phyloP scores from a whole-genome alignment of 352 stramenopile species.

The Phytophthora multivora region DNA sequence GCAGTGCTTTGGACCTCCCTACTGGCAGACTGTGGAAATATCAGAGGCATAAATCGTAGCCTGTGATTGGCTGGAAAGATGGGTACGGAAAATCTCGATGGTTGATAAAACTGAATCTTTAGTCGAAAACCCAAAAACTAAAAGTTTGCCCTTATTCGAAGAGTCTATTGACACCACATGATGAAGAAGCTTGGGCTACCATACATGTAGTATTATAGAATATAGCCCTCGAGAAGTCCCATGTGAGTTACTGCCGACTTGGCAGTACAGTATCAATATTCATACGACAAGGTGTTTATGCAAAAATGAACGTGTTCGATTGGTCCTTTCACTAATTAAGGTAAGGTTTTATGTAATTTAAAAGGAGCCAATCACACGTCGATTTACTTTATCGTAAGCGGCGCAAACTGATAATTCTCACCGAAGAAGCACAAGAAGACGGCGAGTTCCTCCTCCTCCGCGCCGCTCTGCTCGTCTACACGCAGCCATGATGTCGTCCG shows the following conservation, averaged over 20 bases:
- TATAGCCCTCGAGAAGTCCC: too few species aligned
- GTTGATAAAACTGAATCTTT: not conserved
- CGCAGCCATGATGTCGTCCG: not conserved
- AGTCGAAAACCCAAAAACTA: too few species aligned
- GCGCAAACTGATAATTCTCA: constrained; percentile 24
- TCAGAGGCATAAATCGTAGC: not conserved
- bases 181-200: too few species aligned
- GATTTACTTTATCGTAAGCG: not conserved
- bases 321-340: not conserved
- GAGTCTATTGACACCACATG: too few species aligned
- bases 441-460: not conserved
- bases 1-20: too few species aligned
- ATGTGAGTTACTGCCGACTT: too few species aligned
- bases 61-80: not conserved
- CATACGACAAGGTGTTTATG: too few species aligned
- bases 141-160: too few species aligned
- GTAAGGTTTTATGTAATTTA: not conserved
- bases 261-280: too few species aligned
- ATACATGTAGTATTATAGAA: too few species aligned
- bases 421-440: not conserved
- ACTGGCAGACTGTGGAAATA: not conserved
- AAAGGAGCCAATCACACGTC: not conserved
- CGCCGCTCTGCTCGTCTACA: not conserved
- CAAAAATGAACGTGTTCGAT: not conserved
- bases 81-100: not conserved